These are phyloP conservation scores for Lepidopterella palustris DNA, from an alignment of 495 filamentous ascomycete species.

Conservation along the genomic window DNA sequence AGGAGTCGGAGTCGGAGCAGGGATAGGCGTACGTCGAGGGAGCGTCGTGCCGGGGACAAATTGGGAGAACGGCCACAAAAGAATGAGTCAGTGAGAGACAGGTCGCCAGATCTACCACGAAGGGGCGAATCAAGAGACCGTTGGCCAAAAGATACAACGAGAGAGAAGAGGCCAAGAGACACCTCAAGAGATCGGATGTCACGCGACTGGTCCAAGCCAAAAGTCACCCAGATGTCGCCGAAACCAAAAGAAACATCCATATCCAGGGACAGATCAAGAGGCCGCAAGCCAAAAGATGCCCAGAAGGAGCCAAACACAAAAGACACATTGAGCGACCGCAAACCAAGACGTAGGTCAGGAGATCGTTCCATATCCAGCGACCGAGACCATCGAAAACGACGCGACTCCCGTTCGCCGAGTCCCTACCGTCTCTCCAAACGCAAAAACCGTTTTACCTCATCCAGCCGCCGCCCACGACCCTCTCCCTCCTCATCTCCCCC, in stretches of 20 bases:
- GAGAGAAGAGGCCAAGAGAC: not conserved
- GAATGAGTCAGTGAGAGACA: not conserved
- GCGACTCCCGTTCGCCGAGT: conserved; percentile 9
- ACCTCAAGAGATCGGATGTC: not conserved
- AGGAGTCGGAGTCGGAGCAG: conserved; percentile 7
- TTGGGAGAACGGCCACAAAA: not conserved
- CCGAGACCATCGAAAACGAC: conserved; percentile 5
- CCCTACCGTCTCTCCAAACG: conserved; percentile 12
- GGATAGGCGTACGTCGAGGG: not conserved
- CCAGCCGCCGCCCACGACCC: not conserved
- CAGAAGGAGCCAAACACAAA: conserved; percentile 3
- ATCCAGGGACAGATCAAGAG: conserved; percentile 4
- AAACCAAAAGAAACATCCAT: not conserved
- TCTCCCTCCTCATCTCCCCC: conserved; percentile 16
- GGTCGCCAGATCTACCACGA: not conserved
- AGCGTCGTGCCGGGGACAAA: conserved; percentile 4
- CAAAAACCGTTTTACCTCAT: conserved; percentile 4
- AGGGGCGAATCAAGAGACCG: not conserved
- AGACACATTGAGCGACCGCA: conserved; percentile 4
- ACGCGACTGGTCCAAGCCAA: not conserved
- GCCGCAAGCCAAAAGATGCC: not conserved
- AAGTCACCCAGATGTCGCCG: not conserved
- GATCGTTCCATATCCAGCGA: conserved; percentile 6
- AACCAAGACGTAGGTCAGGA: conserved; percentile 2
- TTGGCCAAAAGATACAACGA: not conserved